Conservation (phyloP, 2,329 filamentous ascomycete species). For the Calonectria montana region DNA sequence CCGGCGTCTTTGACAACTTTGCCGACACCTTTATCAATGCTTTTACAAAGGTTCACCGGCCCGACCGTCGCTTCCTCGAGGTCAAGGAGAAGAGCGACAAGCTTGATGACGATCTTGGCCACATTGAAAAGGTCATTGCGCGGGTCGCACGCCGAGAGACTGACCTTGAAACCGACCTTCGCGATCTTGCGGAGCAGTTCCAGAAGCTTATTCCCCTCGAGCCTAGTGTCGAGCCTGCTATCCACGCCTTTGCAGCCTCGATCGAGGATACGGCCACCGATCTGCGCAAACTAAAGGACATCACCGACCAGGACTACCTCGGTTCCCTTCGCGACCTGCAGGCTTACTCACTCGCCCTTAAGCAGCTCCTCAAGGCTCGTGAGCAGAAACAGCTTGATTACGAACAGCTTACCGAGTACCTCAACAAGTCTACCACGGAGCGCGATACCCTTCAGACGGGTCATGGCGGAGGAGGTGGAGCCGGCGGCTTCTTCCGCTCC, state of each 20-base stretch:
- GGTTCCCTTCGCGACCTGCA: conserved; percentile 95
- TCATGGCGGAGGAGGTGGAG: conserved; percentile 71
- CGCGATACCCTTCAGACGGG: conserved; percentile 80
- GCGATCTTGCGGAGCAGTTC: conserved; percentile 92
- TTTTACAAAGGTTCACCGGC: conserved; percentile 95
- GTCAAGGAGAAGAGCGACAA: conserved; percentile 94
- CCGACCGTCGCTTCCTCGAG: conserved; percentile 93
- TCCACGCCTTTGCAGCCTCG: conserved; percentile 87
- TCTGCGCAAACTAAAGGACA: conserved; percentile 83
- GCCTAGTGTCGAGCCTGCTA: conserved; percentile 82
- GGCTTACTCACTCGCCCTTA: conserved; percentile 88
- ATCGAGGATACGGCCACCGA: conserved; percentile 86
- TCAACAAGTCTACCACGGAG: conserved; percentile 89
- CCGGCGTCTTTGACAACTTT: conserved; percentile 91
- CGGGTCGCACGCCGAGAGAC: conserved; percentile 88
- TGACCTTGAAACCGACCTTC: conserved; percentile 89
- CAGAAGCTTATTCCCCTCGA: conserved; percentile 92
- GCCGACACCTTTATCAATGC: conserved; percentile 97
- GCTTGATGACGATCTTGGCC: conserved; percentile 90
- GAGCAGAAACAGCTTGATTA: conserved; percentile 99
- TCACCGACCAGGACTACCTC: conserved; percentile 96
- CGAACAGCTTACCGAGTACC: conserved; percentile 94
- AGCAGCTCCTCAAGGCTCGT: conserved; percentile 87
- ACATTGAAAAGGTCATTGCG: conserved; percentile 96
- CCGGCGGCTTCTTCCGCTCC: conserved; percentile 86